These are phyloP conservation scores for Pyronema domesticum DNA, from an alignment of 495 filamentous ascomycete species.

Conservation along the genomic window DNA sequence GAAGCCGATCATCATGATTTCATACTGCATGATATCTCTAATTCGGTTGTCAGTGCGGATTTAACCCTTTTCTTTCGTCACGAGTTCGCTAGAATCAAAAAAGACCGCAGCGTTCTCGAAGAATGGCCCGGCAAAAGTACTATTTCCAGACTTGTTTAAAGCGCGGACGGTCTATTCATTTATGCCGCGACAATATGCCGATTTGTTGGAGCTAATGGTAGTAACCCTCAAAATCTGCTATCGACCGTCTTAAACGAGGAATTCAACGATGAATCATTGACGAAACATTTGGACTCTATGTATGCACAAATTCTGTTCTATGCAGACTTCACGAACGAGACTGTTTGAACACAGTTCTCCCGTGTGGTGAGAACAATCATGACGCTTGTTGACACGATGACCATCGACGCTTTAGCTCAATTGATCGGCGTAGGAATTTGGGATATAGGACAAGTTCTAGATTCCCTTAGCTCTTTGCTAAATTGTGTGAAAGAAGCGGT, in stretches of 20 bases:
- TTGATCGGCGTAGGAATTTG: not conserved
- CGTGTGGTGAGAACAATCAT: constrained; percentile 1
- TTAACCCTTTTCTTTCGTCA: not conserved
- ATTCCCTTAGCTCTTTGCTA: not conserved
- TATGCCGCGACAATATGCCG: constrained; percentile 15
- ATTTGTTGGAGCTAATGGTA: constrained; percentile 5
- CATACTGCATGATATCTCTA: constrained; percentile 8
- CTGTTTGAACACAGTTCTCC: not conserved
- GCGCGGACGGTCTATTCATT: constrained; percentile 13
- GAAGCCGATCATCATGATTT: constrained; percentile 10
- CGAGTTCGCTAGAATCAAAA: not conserved
- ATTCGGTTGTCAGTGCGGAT: not conserved
- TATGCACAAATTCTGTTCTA: not conserved
- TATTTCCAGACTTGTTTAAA: constrained; percentile 4
- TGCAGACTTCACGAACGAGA: not conserved
- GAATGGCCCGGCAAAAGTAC: constrained; percentile 8
- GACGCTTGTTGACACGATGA: not conserved
- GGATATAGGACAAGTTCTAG: not conserved
- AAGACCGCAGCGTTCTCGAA: not conserved
- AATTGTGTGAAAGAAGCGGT: not conserved
- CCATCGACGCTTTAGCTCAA: not conserved
- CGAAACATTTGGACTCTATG: not conserved
- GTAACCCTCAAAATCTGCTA: not conserved
- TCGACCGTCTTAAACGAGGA: not conserved
- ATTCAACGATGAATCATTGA: not conserved